Evolutionary conservation across 176 grass and related monocot species (phyloP).

Genomic region (Aegilops umbellulata): DNA sequence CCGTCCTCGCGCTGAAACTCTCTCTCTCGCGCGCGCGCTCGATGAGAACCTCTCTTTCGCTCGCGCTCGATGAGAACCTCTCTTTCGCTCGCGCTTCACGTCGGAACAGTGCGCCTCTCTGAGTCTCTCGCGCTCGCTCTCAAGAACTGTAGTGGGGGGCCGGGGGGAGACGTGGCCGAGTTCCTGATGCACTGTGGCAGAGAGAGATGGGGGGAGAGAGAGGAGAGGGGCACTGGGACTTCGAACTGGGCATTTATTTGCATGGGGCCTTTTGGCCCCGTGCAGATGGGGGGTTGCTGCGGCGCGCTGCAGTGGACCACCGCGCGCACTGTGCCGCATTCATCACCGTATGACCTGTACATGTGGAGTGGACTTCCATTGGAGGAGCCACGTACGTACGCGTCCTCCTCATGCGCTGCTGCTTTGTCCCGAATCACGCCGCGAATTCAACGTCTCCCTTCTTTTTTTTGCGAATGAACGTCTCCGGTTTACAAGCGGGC

Average conservation of each 20-base stretch:
- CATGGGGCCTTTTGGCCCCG: slow-evolving; percentile 41
- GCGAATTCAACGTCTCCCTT: neutral
- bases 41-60: neutral
- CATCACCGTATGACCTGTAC: slow-evolving; percentile 23
- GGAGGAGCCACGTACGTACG: neutral
- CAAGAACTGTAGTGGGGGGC: neutral
- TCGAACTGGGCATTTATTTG: slow-evolving; percentile 39
- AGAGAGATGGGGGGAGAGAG: too few species aligned
- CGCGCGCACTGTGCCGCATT: neutral
- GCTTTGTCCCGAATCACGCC: neutral
- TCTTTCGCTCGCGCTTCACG: neutral
- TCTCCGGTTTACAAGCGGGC: too few species aligned
- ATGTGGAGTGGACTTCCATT: slow-evolving; percentile 23
- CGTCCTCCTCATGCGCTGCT: neutral
- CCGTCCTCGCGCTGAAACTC: neutral
- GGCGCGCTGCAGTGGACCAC: neutral
- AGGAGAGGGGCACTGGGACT: neutral
- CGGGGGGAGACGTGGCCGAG: neutral
- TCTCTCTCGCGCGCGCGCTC: neutral
- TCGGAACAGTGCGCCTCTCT: neutral
- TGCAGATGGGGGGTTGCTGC: slow-evolving; percentile 38
- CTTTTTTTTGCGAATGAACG: too few species aligned
- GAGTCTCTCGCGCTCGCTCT: too few species aligned
- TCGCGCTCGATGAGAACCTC: neutral
- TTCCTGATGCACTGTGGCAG: slow-evolving; percentile 5